Base-by-base conservation (phyloP, 2,329 filamentous ascomycete species). In the Penicillium olsonii region DNA sequence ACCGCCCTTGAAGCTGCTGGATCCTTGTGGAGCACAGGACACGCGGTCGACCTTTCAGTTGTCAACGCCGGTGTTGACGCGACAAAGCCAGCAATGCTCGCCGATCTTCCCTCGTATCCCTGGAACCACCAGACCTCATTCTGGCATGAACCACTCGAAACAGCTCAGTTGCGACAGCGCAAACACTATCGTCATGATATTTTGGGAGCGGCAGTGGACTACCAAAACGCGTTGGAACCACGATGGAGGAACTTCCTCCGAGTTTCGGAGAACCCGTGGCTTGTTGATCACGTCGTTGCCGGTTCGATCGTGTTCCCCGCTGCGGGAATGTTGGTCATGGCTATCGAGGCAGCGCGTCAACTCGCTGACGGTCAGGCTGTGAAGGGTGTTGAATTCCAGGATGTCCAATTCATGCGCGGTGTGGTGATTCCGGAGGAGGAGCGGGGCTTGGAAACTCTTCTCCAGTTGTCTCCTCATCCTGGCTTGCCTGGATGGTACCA, bases 211-310 rank as follows among this genome's bases (percentile, higher is more conserved):
- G 50, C 55, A 17, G 9, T 54, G 27, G 38, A 55, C 15, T 42
- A 64, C 24, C 57, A 53, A 44, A 60, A 59, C 26, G 57, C 56
- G 5, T 38, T 59, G 2, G 64, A 66, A 42, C 66, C 69, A 4
- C 56, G 51, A 29, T 81, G 79, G 79, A 68, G 77, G 14, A 76
- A 77, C 40, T 63, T 76, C 18, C n/a, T 57, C 4, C 45, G 55
- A 2, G 18, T 56, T 1, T 55, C 51, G 0, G 59, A 65, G 14
- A 40, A 53, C 26, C 63, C 62, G 10, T 81, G 79, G 79, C 54
- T 80, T 5, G 60, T 62, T 0, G 74, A 80, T 47, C 77, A 81
- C 44, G 61, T 72, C 14, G 50, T 64, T 1, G 49, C 50, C 3
- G 58, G 54, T 2, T 48, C 53, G 1, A 53, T 61, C 19, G 48